Evolutionary conservation across 2,329 filamentous ascomycete species (phyloP).

Genomic region (Diaporthe sp.): DNA sequence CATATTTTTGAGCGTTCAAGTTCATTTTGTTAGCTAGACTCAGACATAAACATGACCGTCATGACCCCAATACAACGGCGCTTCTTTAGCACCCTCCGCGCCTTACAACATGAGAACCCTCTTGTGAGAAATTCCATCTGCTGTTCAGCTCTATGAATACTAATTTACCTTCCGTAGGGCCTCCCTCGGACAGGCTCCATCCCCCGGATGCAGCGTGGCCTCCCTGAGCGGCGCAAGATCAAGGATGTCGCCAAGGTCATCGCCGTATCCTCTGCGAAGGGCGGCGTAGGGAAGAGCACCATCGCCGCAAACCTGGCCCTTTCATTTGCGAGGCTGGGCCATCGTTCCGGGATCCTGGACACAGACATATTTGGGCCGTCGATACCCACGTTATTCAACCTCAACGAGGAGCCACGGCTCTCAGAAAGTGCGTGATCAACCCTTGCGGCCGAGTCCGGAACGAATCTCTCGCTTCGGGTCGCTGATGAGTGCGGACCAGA

Average conservation of each 20-base stretch:
- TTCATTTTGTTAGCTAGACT: not conserved
- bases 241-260: slow-evolving; percentile 90
- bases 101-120: slow-evolving; percentile 85
- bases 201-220: slow-evolving; percentile 82
- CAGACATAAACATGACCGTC: slow-evolving; percentile 40
- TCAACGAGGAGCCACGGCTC: slow-evolving; percentile 83
- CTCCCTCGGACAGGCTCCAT: slow-evolving; percentile 83
- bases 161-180: slow-evolving; percentile 69
- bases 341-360: slow-evolving; percentile 89
- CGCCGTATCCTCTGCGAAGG: slow-evolving; percentile 96
- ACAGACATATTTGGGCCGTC: slow-evolving; percentile 98
- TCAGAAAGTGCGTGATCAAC: slow-evolving; percentile 72
- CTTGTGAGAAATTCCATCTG: slow-evolving; percentile 67
- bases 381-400: slow-evolving; percentile 88
- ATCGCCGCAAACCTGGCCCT: slow-evolving; percentile 91
- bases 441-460: not conserved
- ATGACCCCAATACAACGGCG: slow-evolving; percentile 43
- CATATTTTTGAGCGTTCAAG: not conserved
- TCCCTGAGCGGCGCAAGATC: slow-evolving; percentile 86
- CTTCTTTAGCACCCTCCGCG: slow-evolving; percentile 65
- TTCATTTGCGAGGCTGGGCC: slow-evolving; percentile 84
- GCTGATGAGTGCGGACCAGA: slow-evolving; percentile 58
- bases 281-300: slow-evolving; percentile 97
- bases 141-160: slow-evolving; percentile 4
- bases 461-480: not conserved